Conservation (phyloP, 2,329 filamentous ascomycete species). For the Exophiala xenobiotica region DNA sequence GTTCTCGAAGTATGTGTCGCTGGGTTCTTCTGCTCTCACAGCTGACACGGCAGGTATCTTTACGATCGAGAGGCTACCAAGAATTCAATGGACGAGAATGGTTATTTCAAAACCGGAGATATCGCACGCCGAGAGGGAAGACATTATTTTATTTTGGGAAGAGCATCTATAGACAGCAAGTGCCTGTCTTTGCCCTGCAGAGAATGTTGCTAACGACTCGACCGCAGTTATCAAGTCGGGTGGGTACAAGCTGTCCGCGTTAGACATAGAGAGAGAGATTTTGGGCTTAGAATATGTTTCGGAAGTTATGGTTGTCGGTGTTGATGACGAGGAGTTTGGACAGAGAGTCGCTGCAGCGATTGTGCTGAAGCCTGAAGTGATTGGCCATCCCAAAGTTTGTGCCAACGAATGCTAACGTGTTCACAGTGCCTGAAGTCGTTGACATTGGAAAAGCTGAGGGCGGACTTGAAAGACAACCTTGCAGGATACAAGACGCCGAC, state of each 20-base stretch:
- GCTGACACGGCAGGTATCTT: constrained; percentile 31
- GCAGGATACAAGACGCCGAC: constrained; percentile 51
- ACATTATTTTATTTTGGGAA: constrained; percentile 48
- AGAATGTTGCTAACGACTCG: not conserved
- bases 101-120: constrained; percentile 44
- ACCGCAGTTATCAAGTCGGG: constrained; percentile 16
- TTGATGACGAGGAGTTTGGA: constrained; percentile 49
- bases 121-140: constrained; percentile 27
- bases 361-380: constrained; percentile 20
- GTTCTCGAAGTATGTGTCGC: constrained; percentile 37
- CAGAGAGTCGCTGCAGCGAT: constrained; percentile 48
- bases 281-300: constrained; percentile 44
- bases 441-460: constrained; percentile 32
- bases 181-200: not conserved
- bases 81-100: constrained; percentile 31
- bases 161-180: constrained; percentile 44
- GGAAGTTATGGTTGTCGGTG: constrained; percentile 50
- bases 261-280: constrained; percentile 51
- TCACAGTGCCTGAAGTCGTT: constrained; percentile 14
- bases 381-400: not conserved
- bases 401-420: not conserved
- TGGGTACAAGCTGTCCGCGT: constrained; percentile 50
- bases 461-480: constrained; percentile 43
- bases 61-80: constrained; percentile 33
- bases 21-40: not conserved